Base-by-base conservation (phyloP, 805 yeast species). In the Sporopachydermia lactativora region DNA sequence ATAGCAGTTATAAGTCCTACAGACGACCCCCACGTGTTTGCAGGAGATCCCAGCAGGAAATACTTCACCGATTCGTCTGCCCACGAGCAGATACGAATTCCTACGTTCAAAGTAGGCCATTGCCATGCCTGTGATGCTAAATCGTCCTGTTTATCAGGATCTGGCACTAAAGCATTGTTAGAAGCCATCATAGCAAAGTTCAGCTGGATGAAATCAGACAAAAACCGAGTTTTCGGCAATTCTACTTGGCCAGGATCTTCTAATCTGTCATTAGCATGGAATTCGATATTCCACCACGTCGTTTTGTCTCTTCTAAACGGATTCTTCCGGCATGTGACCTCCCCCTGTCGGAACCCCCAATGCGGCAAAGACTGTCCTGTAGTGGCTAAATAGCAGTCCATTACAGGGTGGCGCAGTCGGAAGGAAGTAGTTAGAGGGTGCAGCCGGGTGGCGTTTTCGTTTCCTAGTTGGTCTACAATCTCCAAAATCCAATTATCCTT, bases 401-500 rank as follows among this genome's bases (percentile, higher is more conserved):
- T 49, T 15, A 59, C 68, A 38, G 68, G 71, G 50, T 79, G 78
- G 47, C 64, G 73, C 35, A 82, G 62, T 58, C 94, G 70, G 62
- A 82, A 77, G 40, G 75, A 71, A 2, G 89, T 71, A 2, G 88
- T 77, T 41, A 82, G 61, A n/a, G 92, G 88, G 54, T 82, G 94
- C 5, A 82, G 37, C 44, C 68, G 67, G 3, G 60, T 49, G 4
- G 55, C 51, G 42, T 67, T 66, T 56, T 81, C 83, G 39, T 62
- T 54, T 36, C 68, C 68, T 5, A 47, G 49, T 55, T 81, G 89
- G 38, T 73, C 73, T 42, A 75, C 81, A 48, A 92, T 69, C 61
- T 89, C 95, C 36, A 89, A 65, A 34, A 80, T 63, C 98, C 98
- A 92, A 59, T 92, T 79, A 56, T 88, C 96, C 53, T 82, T 81